A percentile compares a stretch with the other conserved stretches of the same genome.
These are phyloP conservation scores for Cercophora sp. DNA, from an alignment of 495 filamentous ascomycete genomes.

Conservation along the genomic window DNA sequence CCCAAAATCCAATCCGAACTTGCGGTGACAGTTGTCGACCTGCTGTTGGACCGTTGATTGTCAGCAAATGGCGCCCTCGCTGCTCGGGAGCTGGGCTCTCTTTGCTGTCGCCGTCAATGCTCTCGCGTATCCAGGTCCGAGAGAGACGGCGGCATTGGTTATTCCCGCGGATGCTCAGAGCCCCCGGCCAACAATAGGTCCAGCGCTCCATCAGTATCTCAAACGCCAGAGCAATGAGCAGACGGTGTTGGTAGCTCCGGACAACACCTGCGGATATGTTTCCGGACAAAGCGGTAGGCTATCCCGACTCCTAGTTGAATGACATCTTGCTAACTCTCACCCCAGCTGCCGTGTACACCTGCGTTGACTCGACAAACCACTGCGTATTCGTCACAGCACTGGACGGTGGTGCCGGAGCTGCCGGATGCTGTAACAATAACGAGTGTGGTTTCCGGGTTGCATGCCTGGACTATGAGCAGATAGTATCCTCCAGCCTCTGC, in stretches of 20 bases:
- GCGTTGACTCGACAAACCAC: background rate
- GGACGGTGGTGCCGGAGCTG: slow-evolving; percentile 5
- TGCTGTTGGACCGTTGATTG: no score
- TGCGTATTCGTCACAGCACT: slow-evolving; percentile 7
- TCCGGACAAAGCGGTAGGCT: slow-evolving; percentile 30
- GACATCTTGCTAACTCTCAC: background rate
- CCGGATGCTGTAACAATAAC: slow-evolving; percentile 21
- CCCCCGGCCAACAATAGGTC: slow-evolving; percentile 32
- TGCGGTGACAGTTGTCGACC: no score
- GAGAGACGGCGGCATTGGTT: slow-evolving; percentile 24
- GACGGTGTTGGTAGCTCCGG: slow-evolving; percentile 40
- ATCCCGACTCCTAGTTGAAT: background rate
- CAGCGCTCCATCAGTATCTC: slow-evolving; percentile 26
- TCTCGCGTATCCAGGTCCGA: slow-evolving; percentile 31
- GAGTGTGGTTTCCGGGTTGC: slow-evolving; percentile 7
- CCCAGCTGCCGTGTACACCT: slow-evolving; percentile 31
- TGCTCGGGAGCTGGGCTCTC: slow-evolving; percentile 12
- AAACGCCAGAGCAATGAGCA: slow-evolving; percentile 27
- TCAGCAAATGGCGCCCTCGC: slow-evolving; percentile 1
- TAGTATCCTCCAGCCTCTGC: background rate
- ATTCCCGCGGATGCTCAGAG: slow-evolving; percentile 17
- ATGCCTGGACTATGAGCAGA: slow-evolving; percentile 8
- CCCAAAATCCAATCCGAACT: no score
- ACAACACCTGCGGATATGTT: slow-evolving; percentile 49
- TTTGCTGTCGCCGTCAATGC: slow-evolving; percentile 32